These are phyloP conservation scores for Podaxis mareebaensis DNA, from an alignment of 768 basidiomycete genomes.

Conservation along the genomic window DNA sequence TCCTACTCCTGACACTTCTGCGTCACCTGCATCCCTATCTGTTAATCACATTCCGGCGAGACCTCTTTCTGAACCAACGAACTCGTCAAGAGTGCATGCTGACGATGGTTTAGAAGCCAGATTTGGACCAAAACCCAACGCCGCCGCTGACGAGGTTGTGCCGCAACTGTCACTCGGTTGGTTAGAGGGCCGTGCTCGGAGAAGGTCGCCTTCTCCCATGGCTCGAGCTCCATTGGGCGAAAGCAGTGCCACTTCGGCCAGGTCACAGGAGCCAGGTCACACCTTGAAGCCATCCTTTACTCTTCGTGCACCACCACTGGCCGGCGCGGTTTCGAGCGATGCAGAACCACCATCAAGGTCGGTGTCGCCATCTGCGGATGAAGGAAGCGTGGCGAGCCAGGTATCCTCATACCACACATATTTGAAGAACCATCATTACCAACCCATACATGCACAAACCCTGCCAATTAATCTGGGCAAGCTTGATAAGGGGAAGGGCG, in stretches of 20 bases:
- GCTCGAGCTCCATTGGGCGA: neutral
- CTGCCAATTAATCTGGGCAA: neutral
- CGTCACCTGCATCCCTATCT: neutral
- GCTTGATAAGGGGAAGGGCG: neutral
- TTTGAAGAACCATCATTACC: conserved; percentile 13
- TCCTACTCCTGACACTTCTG: neutral
- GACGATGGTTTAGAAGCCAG: neutral
- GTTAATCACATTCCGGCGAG: neutral
- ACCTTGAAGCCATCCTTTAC: conserved; percentile 6
- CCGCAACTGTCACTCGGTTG: neutral
- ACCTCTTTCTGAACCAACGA: neutral
- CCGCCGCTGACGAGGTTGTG: neutral
- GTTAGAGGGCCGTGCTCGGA: neutral
- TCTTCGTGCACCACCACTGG: conserved; percentile 15
- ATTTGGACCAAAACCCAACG: neutral
- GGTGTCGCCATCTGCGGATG: conserved; percentile 20
- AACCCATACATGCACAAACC: conserved; percentile 4
- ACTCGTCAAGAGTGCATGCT: neutral
- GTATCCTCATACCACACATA: conserved; percentile 13
- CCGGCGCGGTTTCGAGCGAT: conserved; percentile 25
- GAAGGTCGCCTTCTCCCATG: conserved; percentile 12
- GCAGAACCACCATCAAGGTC: conserved; percentile 26
- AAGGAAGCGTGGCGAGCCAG: conserved; percentile 16
- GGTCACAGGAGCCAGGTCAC: conserved; percentile 3
- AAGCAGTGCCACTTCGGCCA: neutral